A percentile compares a stretch with the other conserved stretches of the same genome.
Conservation (phyloP, 495 filamentous ascomycete species). For the Aspergillus bertholletiae region DNA sequence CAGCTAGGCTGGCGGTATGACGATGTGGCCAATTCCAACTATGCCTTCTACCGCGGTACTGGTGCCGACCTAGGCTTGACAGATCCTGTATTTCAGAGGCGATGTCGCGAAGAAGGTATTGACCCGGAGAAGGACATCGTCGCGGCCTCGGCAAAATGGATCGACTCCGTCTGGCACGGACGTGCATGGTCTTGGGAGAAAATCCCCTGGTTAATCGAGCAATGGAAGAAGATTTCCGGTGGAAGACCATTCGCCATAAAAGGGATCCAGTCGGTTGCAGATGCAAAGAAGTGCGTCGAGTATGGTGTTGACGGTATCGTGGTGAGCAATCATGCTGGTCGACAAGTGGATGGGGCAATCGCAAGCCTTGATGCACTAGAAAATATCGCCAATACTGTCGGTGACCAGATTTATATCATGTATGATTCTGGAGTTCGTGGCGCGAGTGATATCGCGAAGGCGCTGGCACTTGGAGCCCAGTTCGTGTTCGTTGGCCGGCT, state of each 20-base stretch:
- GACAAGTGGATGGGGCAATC: slow-evolving; percentile 61
- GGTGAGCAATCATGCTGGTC: slow-evolving; percentile 58
- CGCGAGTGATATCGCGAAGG: slow-evolving; percentile 58
- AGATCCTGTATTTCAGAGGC: slow-evolving; percentile 56
- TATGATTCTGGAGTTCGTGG: slow-evolving; percentile 60
- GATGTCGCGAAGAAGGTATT: slow-evolving; percentile 47
- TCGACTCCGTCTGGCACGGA: slow-evolving; percentile 64
- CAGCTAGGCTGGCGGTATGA: slow-evolving; percentile 63
- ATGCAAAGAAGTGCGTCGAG: slow-evolving; percentile 53
- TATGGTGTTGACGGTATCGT: slow-evolving; percentile 53
- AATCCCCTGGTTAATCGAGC: slow-evolving; percentile 50
- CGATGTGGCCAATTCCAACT: slow-evolving; percentile 54
- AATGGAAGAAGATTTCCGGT: slow-evolving; percentile 50
- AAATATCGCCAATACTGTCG: slow-evolving; percentile 53
- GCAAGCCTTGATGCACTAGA: slow-evolving; percentile 59
- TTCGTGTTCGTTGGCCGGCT: slow-evolving; percentile 61
- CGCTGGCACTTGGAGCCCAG: slow-evolving; percentile 59
- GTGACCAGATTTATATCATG: slow-evolving; percentile 52
- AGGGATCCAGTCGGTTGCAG: slow-evolving; percentile 51
- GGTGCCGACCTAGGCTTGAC: slow-evolving; percentile 55
- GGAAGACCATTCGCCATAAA: slow-evolving; percentile 56
- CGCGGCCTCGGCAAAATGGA: slow-evolving; percentile 55
- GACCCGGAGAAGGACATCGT: slow-evolving; percentile 48
- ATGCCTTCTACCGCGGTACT: slow-evolving; percentile 58
- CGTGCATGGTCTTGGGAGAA: slow-evolving; percentile 58